Evolutionary conservation across 805 yeast genomes (phyloP), one percentile per base, ranked within the genome.

Genomic region (Wickerhamomyces strasburgensis): DNA sequence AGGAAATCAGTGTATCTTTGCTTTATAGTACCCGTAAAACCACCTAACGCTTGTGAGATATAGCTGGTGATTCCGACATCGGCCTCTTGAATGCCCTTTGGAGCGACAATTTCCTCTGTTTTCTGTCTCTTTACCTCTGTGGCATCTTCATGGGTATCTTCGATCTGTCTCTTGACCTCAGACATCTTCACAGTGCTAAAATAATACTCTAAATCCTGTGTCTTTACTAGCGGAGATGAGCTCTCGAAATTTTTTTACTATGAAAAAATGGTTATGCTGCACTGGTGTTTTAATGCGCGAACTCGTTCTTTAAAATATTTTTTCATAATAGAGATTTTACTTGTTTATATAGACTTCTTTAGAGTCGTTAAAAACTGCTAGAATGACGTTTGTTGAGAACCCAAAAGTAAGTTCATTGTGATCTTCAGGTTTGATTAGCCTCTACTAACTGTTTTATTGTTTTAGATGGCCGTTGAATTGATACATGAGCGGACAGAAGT

Each of bases 1-100:
- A 86, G 71, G 57, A 93, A 93, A 57, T 93, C 99, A 10, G 95
- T 81, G 61, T 88, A 89, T 43, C 96, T 68, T 54, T 85, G 95
- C 59, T 93, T 93, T 50, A 93, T 67, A 11, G 73, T 70, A 3
- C 98, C 98, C 14, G 59, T 57, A 46, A 93, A 86, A 3, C 96
- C 95, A 8, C 67, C 59, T 18, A 67, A 50, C 5, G 64, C 69
- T 2, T 67, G 56, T 33, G 77, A 75, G 25, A 87, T 61, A 50
- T 65, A 89, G 35, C 75, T 75, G 1, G 86, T 78, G 46, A 93
- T 90, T 5, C 98, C 98, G 8, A 93, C 98, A 57, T 88, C 94
- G 2, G 46, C 26, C 55, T 89, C 96, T 35, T 69, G 72, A 33
- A 83, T 72, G 8, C 83, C 80, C 34, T 46, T 48, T 14, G 34